Conservation (phyloP, 2,329 filamentous ascomycete genomes). For the Curvularia hawaiiensis region DNA sequence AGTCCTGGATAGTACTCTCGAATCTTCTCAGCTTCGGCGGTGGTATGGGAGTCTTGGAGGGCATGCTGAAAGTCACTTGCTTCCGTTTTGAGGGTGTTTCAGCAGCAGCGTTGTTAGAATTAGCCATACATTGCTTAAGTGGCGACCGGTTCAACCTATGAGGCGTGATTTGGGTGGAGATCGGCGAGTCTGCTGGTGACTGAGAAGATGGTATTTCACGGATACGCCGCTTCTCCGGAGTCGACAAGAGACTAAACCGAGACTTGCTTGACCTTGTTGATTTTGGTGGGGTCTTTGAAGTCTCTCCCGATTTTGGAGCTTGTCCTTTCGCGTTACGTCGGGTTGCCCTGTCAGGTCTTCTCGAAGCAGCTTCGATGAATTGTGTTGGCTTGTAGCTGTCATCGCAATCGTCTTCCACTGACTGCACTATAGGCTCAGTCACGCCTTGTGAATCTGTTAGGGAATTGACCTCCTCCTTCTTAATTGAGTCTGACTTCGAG, state of each 20-base stretch:
- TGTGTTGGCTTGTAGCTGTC: constrained; percentile 39
- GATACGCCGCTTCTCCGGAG: constrained; percentile 39
- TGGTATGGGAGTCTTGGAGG: constrained; percentile 13
- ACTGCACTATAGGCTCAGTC: constrained; percentile 5
- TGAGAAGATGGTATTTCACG: constrained; percentile 45
- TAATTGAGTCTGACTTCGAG: not conserved
- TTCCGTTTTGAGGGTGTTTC: constrained; percentile 41
- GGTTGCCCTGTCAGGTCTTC: constrained; percentile 18
- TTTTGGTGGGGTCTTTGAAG: not conserved
- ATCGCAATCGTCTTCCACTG: constrained; percentile 22
- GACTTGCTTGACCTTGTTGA: constrained; percentile 15
- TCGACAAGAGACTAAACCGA: constrained; percentile 39
- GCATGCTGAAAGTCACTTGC: constrained; percentile 35
- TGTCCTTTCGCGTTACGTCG: constrained; percentile 1
- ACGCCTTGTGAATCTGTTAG: not conserved
- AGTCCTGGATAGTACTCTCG: constrained; percentile 39
- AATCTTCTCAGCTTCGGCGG: constrained; percentile 31
- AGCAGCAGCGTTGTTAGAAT: constrained; percentile 2
- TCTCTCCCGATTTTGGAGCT: not conserved
- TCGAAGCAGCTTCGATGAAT: constrained; percentile 28
- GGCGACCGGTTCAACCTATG: constrained; percentile 22
- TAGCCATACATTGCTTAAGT: constrained; percentile 22
- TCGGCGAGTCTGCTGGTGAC: constrained; percentile 38
- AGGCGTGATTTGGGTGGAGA: constrained; percentile 37
- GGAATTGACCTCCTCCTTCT: not conserved